These are phyloP conservation scores for Dichotomocladium elegans DNA, from an alignment of 371 early-diverging fungal genomes.

Conservation along the genomic window DNA sequence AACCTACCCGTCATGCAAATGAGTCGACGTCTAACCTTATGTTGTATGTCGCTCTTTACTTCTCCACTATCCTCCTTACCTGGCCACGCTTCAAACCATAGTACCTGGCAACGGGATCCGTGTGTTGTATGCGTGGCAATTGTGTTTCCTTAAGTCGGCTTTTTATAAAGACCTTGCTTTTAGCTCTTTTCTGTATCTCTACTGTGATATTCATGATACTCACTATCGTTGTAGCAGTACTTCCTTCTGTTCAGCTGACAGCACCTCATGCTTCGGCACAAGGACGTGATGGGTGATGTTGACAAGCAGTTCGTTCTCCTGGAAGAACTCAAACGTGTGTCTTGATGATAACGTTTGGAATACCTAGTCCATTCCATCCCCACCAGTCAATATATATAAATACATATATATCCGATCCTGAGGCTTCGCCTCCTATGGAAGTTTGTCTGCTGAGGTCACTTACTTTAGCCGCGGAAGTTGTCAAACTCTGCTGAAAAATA, in stretches of 20 bases:
- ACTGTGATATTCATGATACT: constrained; percentile 17
- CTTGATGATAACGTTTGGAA: constrained; percentile 66
- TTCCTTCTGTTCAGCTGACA: constrained; percentile 89
- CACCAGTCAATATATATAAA: background rate
- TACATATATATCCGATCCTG: background rate
- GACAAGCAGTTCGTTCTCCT: constrained; percentile 94
- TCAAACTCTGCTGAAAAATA: constrained; percentile 79
- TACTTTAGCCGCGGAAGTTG: constrained; percentile 84
- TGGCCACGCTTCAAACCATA: constrained; percentile 96
- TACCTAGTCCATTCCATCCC: constrained; percentile 29
- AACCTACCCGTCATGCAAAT: constrained; percentile 45
- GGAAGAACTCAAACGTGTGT: constrained; percentile 90
- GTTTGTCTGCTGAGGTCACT: constrained; percentile 84
- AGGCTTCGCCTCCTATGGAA: constrained; percentile 12
- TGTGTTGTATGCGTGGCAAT: constrained; percentile 90
- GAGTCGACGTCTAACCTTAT: background rate
- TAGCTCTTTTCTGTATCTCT: background rate
- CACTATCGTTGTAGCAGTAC: constrained; percentile 90
- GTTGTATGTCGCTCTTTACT: background rate
- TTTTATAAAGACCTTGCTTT: background rate
- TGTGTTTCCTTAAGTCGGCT: constrained; percentile 94
- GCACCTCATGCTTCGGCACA: constrained; percentile 95
- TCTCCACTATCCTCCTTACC: constrained; percentile 36
- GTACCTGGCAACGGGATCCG: constrained; percentile 96
- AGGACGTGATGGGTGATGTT: constrained; percentile 98